A percentile compares a stretch with the other conserved stretches of the same genome.
These are phyloP conservation scores for Sordariomycetes sp. DNA, from an alignment of 2,329 filamentous ascomycete genomes.

Conservation along the genomic window DNA sequence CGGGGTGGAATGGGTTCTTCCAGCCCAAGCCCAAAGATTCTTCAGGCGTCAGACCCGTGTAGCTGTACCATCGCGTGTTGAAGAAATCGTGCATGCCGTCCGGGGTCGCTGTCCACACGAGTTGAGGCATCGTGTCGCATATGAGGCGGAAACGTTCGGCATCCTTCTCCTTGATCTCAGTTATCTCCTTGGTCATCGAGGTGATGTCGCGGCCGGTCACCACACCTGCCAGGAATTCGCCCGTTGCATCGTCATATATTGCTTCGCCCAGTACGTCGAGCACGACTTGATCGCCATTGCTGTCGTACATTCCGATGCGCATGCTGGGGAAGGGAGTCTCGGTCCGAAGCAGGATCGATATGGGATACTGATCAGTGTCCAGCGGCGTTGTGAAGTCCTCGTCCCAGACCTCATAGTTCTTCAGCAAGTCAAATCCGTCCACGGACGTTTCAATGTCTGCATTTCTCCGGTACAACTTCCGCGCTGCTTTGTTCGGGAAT, in stretches of 20 bases:
- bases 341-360: slow-evolving; percentile 53
- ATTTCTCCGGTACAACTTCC: slow-evolving; percentile 36
- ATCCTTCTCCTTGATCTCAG: slow-evolving; percentile 59
- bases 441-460: slow-evolving; percentile 27
- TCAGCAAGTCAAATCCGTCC: slow-evolving; percentile 47
- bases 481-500: slow-evolving; percentile 61
- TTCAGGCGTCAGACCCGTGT: slow-evolving; percentile 58
- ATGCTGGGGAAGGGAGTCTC: slow-evolving; percentile 48
- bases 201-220: slow-evolving; percentile 68
- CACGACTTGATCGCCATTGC: slow-evolving; percentile 40
- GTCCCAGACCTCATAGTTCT: slow-evolving; percentile 52
- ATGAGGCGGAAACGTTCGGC: slow-evolving; percentile 68
- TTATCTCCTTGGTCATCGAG: slow-evolving; percentile 57
- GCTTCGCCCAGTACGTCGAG: slow-evolving; percentile 61
- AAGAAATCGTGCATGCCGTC: slow-evolving; percentile 65
- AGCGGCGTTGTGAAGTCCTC: slow-evolving; percentile 56
- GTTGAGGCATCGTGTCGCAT: slow-evolving; percentile 62
- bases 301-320: slow-evolving; percentile 54
- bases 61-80: slow-evolving; percentile 71
- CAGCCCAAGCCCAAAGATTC: slow-evolving; percentile 55
- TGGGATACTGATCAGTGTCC: slow-evolving; percentile 53
- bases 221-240: slow-evolving; percentile 65
- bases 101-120: slow-evolving; percentile 65
- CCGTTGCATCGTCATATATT: slow-evolving; percentile 55
- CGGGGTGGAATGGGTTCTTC: slow-evolving; percentile 57